Percentiles rank a stretch among this genome's conserved stretches.
phyloP scores from a whole-genome alignment of 2,329 filamentous ascomycete species.

The Phoma sp. region DNA sequence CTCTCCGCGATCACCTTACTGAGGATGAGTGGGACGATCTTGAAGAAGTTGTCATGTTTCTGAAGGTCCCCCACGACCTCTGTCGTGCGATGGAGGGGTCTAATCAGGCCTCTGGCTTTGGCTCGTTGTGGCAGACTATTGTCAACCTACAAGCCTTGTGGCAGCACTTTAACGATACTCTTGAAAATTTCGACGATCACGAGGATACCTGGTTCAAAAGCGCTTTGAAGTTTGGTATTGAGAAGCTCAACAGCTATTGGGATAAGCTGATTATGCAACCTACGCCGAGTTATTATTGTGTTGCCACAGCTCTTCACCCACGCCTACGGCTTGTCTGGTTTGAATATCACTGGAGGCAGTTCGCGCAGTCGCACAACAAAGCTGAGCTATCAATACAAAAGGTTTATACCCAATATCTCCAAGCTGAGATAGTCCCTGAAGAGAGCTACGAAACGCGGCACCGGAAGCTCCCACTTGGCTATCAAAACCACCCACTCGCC shows the following conservation, averaged over 20 bases:
- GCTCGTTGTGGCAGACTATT: slow-evolving; percentile 13
- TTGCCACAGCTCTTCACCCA: slow-evolving; percentile 13
- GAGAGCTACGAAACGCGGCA: not conserved
- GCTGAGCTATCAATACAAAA: not conserved
- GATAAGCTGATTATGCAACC: slow-evolving; percentile 9
- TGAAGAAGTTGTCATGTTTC: no score
- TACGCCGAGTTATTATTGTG: not conserved
- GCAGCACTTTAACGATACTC: not conserved
- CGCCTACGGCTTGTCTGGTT: slow-evolving; percentile 13
- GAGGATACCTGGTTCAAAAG: slow-evolving; percentile 3
- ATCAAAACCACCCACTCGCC: not conserved
- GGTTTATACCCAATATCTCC: not conserved
- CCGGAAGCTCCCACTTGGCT: not conserved
- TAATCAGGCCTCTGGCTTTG: not conserved
- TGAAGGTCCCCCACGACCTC: not conserved
- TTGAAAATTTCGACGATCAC: not conserved
- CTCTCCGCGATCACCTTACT: no score
- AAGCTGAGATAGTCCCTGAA: not conserved
- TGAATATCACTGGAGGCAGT: not conserved
- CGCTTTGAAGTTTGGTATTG: not conserved
- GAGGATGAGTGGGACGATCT: no score
- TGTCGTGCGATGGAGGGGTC: not conserved
- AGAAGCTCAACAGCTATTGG: slow-evolving; percentile 18
- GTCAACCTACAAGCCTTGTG: slow-evolving; percentile 9
- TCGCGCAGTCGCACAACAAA: not conserved